phyloP scores from a whole-genome alignment of 345 rosid genomes.

The Chamaenerion angustifolium region DNA sequence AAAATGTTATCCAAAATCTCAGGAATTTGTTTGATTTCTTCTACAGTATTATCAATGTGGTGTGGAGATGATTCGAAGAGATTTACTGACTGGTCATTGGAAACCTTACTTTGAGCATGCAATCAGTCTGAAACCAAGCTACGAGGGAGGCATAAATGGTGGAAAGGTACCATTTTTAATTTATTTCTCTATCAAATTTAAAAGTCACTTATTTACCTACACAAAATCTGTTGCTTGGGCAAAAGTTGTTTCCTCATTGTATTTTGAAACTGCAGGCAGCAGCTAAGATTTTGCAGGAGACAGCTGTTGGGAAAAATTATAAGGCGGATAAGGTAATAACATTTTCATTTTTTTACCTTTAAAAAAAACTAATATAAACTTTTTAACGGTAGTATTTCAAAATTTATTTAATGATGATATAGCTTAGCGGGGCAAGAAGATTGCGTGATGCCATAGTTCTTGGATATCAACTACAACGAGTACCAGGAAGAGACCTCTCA shows the following conservation, averaged over 20 bases:
- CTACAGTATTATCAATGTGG: slow-evolving; percentile 81
- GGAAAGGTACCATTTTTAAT: slow-evolving; percentile 53
- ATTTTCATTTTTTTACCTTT: not conserved
- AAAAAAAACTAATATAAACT: too few species aligned
- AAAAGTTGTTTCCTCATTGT: not conserved
- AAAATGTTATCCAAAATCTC: not conserved
- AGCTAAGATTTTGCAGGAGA: slow-evolving; percentile 92
- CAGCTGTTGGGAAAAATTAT: slow-evolving; percentile 81
- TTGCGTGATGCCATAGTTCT: slow-evolving; percentile 94
- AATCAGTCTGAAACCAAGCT: slow-evolving; percentile 86
- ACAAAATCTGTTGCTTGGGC: too few species aligned
- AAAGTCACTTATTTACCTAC: too few species aligned
- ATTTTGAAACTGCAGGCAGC: slow-evolving; percentile 45
- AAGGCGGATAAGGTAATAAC: slow-evolving; percentile 69
- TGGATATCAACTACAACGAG: slow-evolving; percentile 95
- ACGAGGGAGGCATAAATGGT: slow-evolving; percentile 86
- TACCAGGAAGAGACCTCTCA: slow-evolving; percentile 80
- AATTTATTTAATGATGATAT: slow-evolving; percentile 6
- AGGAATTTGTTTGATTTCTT: not conserved
- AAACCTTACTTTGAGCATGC: slow-evolving; percentile 98
- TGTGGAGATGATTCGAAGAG: slow-evolving; percentile 99
- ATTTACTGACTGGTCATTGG: slow-evolving; percentile 92
- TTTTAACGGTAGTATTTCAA: too few species aligned
- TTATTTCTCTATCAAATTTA: not conserved
- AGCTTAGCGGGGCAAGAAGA: slow-evolving; percentile 98